Percentiles rank a stretch among this genome's conserved stretches.
Conservation (phyloP, 345 rosid species). For the Arabidopsis thaliana region TAIR10.1 NC_003074.8:1635001-1635500, state of each 20-base stretch:
- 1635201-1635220: neutral
- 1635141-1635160: conserved; percentile 35
- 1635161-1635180: conserved; percentile 5
- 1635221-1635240: neutral
- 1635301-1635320: conserved; percentile 1
- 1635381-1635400: conserved; percentile 24
- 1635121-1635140: conserved; percentile 43
- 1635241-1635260: conserved; percentile 19
- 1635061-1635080: conserved; percentile 9
- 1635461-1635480: conserved; percentile 67
- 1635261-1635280: conserved; percentile 23
- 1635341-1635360: conserved; percentile 37
- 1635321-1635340: conserved; percentile 74
- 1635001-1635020: conserved; percentile 33
- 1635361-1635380: conserved; percentile 44
- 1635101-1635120: neutral
- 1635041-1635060: conserved; percentile 12
- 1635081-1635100: conserved; percentile 21
- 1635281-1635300: conserved; percentile 35
- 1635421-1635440: conserved; percentile 40
- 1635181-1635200: conserved; percentile 1
- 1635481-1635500: conserved; percentile 78
- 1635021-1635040: conserved; percentile 25
- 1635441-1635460: conserved; percentile 79
- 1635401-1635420: neutral